These are phyloP conservation scores for Cryphonectria japonica DNA, from an alignment of 2,329 filamentous ascomycete genomes.

Conservation along the genomic window DNA sequence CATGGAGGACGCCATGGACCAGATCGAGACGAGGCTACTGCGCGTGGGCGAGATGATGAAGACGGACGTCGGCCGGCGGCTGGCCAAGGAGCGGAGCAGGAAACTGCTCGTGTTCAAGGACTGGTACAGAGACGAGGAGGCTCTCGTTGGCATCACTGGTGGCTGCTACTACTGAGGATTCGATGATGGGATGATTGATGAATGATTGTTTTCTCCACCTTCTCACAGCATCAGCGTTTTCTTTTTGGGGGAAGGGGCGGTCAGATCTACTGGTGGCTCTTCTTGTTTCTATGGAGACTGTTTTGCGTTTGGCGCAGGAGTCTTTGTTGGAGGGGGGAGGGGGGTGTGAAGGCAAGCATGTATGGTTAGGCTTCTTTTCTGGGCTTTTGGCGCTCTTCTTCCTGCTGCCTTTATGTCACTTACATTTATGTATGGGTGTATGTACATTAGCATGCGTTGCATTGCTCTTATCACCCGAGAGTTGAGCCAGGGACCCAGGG, in stretches of 20 bases:
- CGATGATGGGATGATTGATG: background rate
- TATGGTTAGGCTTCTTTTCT: background rate
- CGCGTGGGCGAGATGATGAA: conserved; percentile 68
- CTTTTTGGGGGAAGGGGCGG: background rate
- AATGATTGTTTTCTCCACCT: background rate
- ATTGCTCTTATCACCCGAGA: background rate
- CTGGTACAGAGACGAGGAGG: conserved; percentile 61
- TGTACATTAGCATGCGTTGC: background rate
- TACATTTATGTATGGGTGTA: background rate
- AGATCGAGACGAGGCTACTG: conserved; percentile 78
- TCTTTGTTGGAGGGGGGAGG: background rate
- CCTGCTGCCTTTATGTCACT: background rate
- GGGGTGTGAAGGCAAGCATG: background rate
- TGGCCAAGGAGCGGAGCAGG: conserved; percentile 58
- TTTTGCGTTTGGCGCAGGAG: conserved; percentile 1
- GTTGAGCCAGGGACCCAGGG: background rate
- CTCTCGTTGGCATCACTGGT: conserved; percentile 17
- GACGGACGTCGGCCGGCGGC: conserved; percentile 56
- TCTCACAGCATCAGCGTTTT: background rate
- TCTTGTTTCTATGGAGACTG: background rate
- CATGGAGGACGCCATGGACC: conserved; percentile 69
- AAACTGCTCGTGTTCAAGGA: conserved; percentile 56
- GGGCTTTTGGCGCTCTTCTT: background rate
- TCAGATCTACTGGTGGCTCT: no score
- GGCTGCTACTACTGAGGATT: conserved; percentile 16